Percentiles rank a stretch among this genome's conserved stretches.
Conservation (phyloP, 129 eudicot genomes). For the Dittrichia graveolens region DNA sequence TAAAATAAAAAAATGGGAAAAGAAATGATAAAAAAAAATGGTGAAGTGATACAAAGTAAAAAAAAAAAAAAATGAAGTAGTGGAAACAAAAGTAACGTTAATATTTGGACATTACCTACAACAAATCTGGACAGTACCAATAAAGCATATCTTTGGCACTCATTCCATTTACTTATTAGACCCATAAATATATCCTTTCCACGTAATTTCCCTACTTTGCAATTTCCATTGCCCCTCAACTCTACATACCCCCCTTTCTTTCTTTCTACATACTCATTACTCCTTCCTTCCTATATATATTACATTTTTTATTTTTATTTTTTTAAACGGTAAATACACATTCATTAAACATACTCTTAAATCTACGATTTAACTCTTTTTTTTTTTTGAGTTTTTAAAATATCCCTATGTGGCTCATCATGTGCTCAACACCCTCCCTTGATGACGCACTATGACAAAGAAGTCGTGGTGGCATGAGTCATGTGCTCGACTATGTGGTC, state of each 20-base stretch:
- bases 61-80: conserved; percentile 24
- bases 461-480: no score
- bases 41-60: conserved; percentile 2
- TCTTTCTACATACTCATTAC: no score
- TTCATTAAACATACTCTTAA: no score
- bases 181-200: conserved; percentile 11
- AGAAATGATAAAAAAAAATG: not conserved
- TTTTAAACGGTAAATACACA: no score
- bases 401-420: no score
- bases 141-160: conserved; percentile 26
- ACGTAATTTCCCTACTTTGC: conserved; percentile 10
- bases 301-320: no score
- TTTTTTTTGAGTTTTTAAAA: no score
- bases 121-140: conserved; percentile 19
- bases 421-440: no score
- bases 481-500: no score
- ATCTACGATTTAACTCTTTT: no score
- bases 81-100: conserved; percentile 30
- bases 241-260: not conserved
- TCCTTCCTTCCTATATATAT: no score
- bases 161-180: conserved; percentile 25
- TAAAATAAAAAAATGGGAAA: not conserved
- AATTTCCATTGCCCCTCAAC: not conserved
- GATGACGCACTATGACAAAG: no score
- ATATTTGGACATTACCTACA: conserved; percentile 22